Evolutionary conservation across 2,329 filamentous ascomycete genomes (phyloP), one percentile per base, ranked within the genome.

Genomic region (Rhinocladiella mackenziei): DNA sequence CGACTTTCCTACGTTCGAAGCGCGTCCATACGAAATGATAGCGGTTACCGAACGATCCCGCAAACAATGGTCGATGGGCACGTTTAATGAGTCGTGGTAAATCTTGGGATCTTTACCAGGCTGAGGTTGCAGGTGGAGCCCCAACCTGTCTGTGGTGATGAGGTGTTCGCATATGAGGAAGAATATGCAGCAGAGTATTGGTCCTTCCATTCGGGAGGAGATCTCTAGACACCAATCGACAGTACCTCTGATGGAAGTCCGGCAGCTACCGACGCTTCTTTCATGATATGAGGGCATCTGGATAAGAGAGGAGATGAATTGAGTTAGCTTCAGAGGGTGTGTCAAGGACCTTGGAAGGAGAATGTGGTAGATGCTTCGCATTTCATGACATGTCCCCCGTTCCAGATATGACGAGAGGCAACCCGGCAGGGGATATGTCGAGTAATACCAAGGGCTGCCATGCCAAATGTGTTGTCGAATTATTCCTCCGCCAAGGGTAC

Each of bases 171-270:
- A 0, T 55, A 68, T 22, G 46, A 61, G 38, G 58, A 67, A 15
- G 57, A 64, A 14, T 71, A 70, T 57, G 58, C 63, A 4, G 66
- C 67, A 4, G 62, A 69, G 52, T 70, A 70, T 46, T 70, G 65
- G 65, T 66, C 70, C 17, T 70, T 39, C 33, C 45, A 48, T 20
- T 40, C 45, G 3, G 48, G 31, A 18, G 39, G 48, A 43, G 43
- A 54, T 38, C 32, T 52, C 22, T 45, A 31, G 42, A 46, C 45
- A n/a, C 30, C 35, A 31, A 32, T 42, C n/a, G 26, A 44, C 13
- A 15, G 35, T 10, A 34, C 35, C 11, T 34, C 11, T 23, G 31
- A 45, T 25, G 23, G 28, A 10, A 19, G 29, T 22, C 13, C 19
- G 14, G 14, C 29, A 42, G 10, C 22, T 23, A 19, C 19, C 29